Evolutionary conservation across 179 eudicot genomes (phyloP).

Genomic region (Dionaea muscipula): DNA sequence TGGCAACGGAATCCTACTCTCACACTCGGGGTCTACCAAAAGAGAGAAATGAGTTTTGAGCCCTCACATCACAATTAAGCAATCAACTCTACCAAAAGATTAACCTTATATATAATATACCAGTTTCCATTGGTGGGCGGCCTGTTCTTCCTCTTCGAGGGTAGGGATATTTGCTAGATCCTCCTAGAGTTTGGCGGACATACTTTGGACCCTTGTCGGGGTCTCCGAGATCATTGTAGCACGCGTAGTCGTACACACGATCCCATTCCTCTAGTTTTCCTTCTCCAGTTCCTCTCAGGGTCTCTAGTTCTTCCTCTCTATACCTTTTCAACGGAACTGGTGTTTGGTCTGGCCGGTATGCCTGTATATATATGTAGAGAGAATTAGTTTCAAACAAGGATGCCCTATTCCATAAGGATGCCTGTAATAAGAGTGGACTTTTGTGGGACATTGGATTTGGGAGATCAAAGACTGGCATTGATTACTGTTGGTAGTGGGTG

Average conservation of each 20-base stretch:
- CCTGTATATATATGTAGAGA: too few species aligned
- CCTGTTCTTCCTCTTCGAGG: constrained; percentile 86
- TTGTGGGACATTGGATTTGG: too few species aligned
- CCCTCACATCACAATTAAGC: too few species aligned
- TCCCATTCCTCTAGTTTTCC: constrained; percentile 80
- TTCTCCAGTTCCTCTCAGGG: constrained; percentile 52
- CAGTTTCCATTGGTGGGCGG: constrained; percentile 45
- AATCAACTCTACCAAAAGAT: too few species aligned
- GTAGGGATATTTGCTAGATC: constrained; percentile 59
- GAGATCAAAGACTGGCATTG: too few species aligned
- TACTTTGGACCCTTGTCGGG: constrained; percentile 52
- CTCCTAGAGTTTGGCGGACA: constrained; percentile 65
- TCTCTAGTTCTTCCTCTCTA: constrained; percentile 51
- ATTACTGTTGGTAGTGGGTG: too few species aligned
- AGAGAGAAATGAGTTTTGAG: neutral
- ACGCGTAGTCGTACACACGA: constrained; percentile 78
- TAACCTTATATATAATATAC: too few species aligned
- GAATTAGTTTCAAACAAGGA: too few species aligned
- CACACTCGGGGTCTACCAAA: constrained; percentile 50
- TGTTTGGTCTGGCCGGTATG: constrained; percentile 62
- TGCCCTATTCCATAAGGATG: too few species aligned
- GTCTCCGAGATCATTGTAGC: constrained; percentile 69
- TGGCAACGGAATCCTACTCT: constrained; percentile 47
- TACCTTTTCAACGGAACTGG: constrained; percentile 36
- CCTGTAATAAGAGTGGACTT: too few species aligned